These are phyloP conservation scores for Microascus cirrosus DNA, from an alignment of 2,329 filamentous ascomycete species.

Conservation along the genomic window DNA sequence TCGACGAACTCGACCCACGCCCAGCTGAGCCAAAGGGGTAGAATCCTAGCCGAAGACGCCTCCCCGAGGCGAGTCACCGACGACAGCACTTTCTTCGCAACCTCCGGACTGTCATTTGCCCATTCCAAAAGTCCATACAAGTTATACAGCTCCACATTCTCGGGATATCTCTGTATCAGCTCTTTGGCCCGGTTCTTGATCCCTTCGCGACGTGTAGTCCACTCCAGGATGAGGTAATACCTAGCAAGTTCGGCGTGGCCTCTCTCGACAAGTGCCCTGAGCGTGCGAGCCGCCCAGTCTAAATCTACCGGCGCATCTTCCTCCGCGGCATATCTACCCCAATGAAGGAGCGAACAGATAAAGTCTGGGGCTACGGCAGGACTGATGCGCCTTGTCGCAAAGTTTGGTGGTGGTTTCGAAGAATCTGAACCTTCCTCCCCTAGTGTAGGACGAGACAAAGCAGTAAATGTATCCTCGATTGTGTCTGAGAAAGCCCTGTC, in stretches of 20 bases:
- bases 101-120: constrained; percentile 40
- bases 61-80: background rate
- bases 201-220: constrained; percentile 35
- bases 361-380: background rate
- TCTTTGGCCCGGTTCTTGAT: constrained; percentile 62
- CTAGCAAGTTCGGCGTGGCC: constrained; percentile 37
- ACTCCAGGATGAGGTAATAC: constrained; percentile 61
- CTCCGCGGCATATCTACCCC: background rate
- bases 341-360: constrained; percentile 1
- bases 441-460: background rate
- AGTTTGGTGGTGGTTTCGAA: background rate
- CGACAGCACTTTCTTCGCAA: constrained; percentile 57
- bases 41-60: background rate
- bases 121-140: constrained; percentile 66
- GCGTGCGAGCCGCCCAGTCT: constrained; percentile 37
- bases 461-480: background rate
- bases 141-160: constrained; percentile 62
- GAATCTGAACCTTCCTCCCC: background rate
- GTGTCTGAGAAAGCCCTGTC: constrained; percentile 10
- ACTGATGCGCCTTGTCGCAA: background rate
- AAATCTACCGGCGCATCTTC: constrained; percentile 16
- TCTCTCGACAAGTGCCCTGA: constrained; percentile 48
- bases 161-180: constrained; percentile 57
- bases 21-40: constrained; percentile 29
- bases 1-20: constrained; percentile 53